A percentile compares a stretch with the other conserved stretches of the same genome.
Evolutionary conservation across 23 red algal genomes (phyloP).

Genomic region (Gracilaria domingensis): DNA sequence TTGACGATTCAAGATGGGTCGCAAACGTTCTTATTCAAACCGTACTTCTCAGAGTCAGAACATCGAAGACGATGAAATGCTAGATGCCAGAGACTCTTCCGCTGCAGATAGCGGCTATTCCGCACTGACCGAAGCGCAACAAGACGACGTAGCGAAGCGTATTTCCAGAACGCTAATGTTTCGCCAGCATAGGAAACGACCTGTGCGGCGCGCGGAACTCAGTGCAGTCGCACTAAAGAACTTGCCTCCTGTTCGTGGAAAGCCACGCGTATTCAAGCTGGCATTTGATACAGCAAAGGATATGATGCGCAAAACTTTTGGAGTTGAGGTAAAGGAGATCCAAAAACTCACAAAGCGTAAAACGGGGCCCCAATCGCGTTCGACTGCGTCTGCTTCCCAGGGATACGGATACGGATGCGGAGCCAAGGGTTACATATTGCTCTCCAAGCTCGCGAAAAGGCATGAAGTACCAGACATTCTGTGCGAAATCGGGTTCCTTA

Average conservation of each 20-base stretch:
- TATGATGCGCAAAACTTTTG: constrained; percentile 26
- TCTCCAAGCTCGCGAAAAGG: not conserved
- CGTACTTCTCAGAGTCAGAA: constrained; percentile 33
- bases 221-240: not conserved
- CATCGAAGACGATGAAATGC: not conserved
- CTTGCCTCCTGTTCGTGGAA: not conserved
- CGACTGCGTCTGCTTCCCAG: constrained; percentile 5
- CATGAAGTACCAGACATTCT: constrained; percentile 11
- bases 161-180: constrained; percentile 36
- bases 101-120: constrained; percentile 13
- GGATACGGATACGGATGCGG: constrained; percentile 1
- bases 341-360: constrained; percentile 18
- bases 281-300: constrained; percentile 17
- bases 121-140: constrained; percentile 45
- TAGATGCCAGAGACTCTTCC: not conserved
- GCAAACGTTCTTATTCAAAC: constrained; percentile 1
- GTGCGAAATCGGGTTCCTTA: constrained; percentile 53
- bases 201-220: constrained; percentile 50
- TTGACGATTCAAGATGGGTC: not conserved
- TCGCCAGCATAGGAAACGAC: constrained; percentile 41
- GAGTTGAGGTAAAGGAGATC: constrained; percentile 46
- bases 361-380: not conserved
- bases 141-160: constrained; percentile 39
- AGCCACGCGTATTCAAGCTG: constrained; percentile 10
- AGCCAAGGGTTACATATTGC: constrained; percentile 46